These are phyloP conservation scores for Dothiorella sarmentorum DNA, from an alignment of 2,329 filamentous ascomycete species.

Conservation along the genomic window DNA sequence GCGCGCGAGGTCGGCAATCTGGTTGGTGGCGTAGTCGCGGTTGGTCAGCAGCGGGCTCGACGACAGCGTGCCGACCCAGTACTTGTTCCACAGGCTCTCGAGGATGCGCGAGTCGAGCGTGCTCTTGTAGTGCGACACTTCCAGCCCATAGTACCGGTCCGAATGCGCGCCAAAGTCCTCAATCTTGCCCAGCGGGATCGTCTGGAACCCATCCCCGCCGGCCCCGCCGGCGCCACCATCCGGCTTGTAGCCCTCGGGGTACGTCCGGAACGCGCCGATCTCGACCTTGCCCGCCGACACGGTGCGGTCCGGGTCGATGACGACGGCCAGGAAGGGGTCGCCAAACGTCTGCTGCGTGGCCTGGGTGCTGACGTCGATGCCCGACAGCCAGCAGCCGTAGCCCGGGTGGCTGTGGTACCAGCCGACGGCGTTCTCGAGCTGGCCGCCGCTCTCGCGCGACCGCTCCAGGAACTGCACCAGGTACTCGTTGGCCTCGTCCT, in stretches of 20 bases:
- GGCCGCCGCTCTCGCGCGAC: conserved; percentile 69
- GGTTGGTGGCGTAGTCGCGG: conserved; percentile 86
- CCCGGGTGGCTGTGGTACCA: conserved; percentile 99
- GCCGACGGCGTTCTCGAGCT: conserved; percentile 87
- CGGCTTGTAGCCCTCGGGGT: conserved; percentile 62
- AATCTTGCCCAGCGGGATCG: conserved; percentile 87
- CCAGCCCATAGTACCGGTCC: conserved; percentile 83
- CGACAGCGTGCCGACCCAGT: conserved; percentile 98
- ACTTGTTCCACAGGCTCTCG: conserved; percentile 95
- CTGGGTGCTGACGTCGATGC: conserved; percentile 92
- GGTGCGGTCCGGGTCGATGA: conserved; percentile 94
- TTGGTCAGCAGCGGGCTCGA: conserved; percentile 87
- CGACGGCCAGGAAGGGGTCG: conserved; percentile 91
- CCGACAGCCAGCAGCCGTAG: conserved; percentile 96
- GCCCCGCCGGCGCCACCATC: not conserved
- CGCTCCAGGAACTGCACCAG: conserved; percentile 80
- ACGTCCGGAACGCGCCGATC: conserved; percentile 94
- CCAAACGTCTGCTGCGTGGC: conserved; percentile 77
- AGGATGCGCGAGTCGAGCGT: conserved; percentile 83
- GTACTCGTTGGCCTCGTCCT: conserved; percentile 95
- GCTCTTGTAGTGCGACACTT: conserved; percentile 93
- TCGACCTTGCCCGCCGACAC: conserved; percentile 94
- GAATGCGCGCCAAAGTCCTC: conserved; percentile 95
- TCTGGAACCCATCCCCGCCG: conserved; percentile 60
- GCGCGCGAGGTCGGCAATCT: conserved; percentile 81